These are phyloP conservation scores for Jatropha podagrica DNA, from an alignment of 441 rosid genomes.

Conservation along the genomic window DNA sequence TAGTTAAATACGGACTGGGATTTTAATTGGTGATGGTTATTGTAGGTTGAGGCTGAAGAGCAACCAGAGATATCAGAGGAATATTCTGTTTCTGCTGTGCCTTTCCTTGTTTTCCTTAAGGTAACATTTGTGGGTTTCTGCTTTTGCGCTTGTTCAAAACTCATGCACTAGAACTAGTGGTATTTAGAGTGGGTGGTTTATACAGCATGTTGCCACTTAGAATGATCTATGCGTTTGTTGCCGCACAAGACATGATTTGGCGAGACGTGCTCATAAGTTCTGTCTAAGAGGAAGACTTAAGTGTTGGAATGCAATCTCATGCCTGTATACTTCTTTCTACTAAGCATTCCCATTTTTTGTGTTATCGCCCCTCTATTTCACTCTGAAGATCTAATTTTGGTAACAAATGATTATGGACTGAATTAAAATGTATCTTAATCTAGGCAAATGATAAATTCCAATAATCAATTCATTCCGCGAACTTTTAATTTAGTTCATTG, in stretches of 20 bases:
- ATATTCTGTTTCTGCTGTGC: constrained; percentile 81
- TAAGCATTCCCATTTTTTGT: not conserved
- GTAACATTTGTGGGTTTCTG: constrained; percentile 27
- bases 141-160: not conserved
- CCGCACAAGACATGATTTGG: not conserved
- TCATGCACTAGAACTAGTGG: not conserved
- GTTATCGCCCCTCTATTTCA: not conserved
- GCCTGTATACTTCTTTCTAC: not conserved
- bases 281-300: not conserved
- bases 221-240: not conserved
- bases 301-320: not conserved
- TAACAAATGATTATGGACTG: not conserved
- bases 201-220: not conserved
- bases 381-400: not conserved
- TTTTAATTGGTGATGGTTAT: constrained; percentile 7
- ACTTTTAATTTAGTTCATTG: not conserved
- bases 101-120: constrained; percentile 84
- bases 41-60: constrained; percentile 96
- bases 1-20: not conserved
- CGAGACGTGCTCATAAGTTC: not conserved
- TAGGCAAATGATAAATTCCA: not conserved
- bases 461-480: not conserved
- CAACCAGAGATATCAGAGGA: constrained; percentile 88
- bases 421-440: not conserved
- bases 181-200: not conserved